These are phyloP conservation scores for Tulasnella calospora DNA, from an alignment of 768 basidiomycete genomes.

Conservation along the genomic window DNA sequence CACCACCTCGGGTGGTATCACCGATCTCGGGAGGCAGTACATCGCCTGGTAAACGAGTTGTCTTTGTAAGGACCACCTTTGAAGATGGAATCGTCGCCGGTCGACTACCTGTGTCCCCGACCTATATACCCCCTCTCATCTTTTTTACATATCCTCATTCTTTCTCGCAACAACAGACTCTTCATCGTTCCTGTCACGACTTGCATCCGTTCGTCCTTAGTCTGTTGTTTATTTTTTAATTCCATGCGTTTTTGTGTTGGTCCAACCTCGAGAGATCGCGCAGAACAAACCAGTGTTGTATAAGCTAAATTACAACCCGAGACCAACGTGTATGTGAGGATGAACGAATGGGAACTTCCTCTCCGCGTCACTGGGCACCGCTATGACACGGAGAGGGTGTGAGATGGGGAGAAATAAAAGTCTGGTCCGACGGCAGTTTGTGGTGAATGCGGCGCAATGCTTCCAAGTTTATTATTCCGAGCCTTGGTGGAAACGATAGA, in stretches of 20 bases:
- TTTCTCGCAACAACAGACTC: background rate
- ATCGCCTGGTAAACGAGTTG: constrained; percentile 35
- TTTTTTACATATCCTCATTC: background rate
- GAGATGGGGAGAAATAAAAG: no score
- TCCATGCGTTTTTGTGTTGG: background rate
- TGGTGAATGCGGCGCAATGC: no score
- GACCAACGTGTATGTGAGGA: background rate
- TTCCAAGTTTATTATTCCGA: background rate
- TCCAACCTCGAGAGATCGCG: background rate
- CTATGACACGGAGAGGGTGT: no score
- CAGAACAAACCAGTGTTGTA: background rate
- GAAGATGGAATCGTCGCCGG: background rate
- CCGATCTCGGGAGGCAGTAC: constrained; percentile 49
- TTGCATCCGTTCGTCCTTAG: background rate
- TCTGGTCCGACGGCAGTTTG: no score
- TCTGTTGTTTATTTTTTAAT: constrained; percentile 9
- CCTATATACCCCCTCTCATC: background rate
- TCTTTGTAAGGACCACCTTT: background rate
- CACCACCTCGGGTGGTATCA: constrained; percentile 44
- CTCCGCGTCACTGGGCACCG: no score
- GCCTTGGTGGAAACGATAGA: background rate
- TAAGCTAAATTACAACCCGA: background rate
- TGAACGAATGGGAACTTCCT: background rate
- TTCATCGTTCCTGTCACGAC: background rate
- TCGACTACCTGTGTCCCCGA: background rate